Evolutionary conservation across 495 filamentous ascomycete genomes (phyloP), one percentile per base, ranked within the genome.

Genomic region (Haplographium delicatum): DNA sequence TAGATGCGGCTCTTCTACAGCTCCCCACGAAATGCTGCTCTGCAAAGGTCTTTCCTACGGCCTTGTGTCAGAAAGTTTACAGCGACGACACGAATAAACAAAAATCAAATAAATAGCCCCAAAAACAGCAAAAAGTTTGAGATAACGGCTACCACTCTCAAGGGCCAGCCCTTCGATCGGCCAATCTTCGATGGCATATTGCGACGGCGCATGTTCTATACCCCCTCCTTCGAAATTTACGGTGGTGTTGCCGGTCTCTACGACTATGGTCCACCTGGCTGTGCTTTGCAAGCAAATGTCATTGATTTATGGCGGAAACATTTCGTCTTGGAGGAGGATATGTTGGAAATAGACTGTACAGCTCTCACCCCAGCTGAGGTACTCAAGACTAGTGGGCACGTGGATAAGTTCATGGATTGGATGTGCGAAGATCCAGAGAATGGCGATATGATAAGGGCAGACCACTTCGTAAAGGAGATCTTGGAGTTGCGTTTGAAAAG

Each of bases 361-460:
- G 86, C 86, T 66, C 65, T 94, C 57, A 94, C 88, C 45, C 93
- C 93, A 19, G 77, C 89, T 52, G 87, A 91, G 33, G 88, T 97
- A 9, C 75, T 98, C 38, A 95, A 96, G 79, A 97, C 93, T 20
- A 89, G 83, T 63, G 93, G 94, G 51, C 93, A 98, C 69, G 93
- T 97, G 44, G 93, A 96, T 57, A 94, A 94, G 67, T 98, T 97
- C 66, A 86, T 89, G 58, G 94, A 97, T 66, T 96, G 88, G 88
- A 96, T 96, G 91, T 95, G 89, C 81, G 96, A 96, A 69, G 93
- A 98, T 66, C 89, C 90, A 45, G 93, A 95, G 73, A 93, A 85
- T 58, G 93, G 93, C 61, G 94, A 97, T 72, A 94, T 96, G 51
- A 83, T 96, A 66, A 81, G 93, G 52, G 90, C 93, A 24, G 93